Evolutionary conservation across 1,139 yeast species (phyloP).

Genomic region (Yamadazyma blattariae): DNA sequence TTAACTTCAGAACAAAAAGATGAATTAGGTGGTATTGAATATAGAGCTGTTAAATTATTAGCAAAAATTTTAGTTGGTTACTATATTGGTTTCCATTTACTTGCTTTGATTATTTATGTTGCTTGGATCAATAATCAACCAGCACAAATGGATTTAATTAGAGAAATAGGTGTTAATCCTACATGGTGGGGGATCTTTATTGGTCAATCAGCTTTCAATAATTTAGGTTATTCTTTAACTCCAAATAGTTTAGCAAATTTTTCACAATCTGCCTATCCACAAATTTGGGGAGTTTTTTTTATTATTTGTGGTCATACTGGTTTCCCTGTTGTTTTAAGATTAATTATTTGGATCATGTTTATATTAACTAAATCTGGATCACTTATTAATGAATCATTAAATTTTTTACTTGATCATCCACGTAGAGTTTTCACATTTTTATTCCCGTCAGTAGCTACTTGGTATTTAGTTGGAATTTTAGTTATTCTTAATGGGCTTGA

Average conservation of each 20-base stretch:
- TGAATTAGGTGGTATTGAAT: slow-evolving; percentile 96
- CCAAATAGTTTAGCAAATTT: slow-evolving; percentile 75
- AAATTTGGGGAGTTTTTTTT: slow-evolving; percentile 62
- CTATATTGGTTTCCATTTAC: slow-evolving; percentile 71
- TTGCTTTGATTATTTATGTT: slow-evolving; percentile 55
- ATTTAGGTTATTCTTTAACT: slow-evolving; percentile 78
- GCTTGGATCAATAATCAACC: slow-evolving; percentile 61
- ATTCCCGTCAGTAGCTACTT: slow-evolving; percentile 89
- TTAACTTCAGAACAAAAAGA: slow-evolving; percentile 82
- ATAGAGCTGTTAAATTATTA: slow-evolving; percentile 78
- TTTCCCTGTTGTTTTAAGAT: slow-evolving; percentile 77
- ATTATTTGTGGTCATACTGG: slow-evolving; percentile 92
- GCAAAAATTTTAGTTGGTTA: slow-evolving; percentile 64
- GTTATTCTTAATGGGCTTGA: slow-evolving; percentile 73
- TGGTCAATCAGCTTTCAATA: slow-evolving; percentile 73
- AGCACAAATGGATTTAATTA: slow-evolving; percentile 41
- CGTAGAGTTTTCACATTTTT: slow-evolving; percentile 92
- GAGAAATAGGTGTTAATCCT: slow-evolving; percentile 59
- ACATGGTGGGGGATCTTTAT: slow-evolving; percentile 95
- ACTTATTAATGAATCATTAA: slow-evolving; percentile 69
- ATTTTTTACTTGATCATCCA: slow-evolving; percentile 90
- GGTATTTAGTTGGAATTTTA: slow-evolving; percentile 85
- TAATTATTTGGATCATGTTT: slow-evolving; percentile 76
- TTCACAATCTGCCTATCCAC: slow-evolving; percentile 57
- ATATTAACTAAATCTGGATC: slow-evolving; percentile 67